These are phyloP conservation scores for Xylariaceae sp. DNA, from an alignment of 2,329 filamentous ascomycete genomes.

Conservation along the genomic window DNA sequence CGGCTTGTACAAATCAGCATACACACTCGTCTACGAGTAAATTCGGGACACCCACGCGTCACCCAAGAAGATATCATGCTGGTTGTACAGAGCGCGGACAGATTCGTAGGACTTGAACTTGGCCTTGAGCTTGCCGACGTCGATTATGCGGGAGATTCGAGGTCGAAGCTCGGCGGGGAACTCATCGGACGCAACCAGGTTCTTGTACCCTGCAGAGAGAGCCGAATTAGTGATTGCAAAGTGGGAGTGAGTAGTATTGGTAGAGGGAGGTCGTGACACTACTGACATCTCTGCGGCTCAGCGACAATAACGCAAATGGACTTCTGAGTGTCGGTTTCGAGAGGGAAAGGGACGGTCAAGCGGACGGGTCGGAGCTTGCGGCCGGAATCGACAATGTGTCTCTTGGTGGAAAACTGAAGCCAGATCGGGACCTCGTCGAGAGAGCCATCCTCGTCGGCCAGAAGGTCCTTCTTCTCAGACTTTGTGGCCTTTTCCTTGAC, in stretches of 20 bases:
- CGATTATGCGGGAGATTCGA: slow-evolving; percentile 73
- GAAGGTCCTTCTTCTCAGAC: slow-evolving; percentile 53
- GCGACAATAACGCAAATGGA: slow-evolving; percentile 81
- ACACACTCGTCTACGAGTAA: background rate
- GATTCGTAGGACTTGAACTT: slow-evolving; percentile 89
- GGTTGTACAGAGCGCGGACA: slow-evolving; percentile 73
- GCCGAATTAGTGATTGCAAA: background rate
- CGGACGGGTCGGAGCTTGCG: slow-evolving; percentile 70
- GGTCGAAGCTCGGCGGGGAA: slow-evolving; percentile 65
- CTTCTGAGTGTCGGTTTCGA: slow-evolving; percentile 55
- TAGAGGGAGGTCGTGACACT: background rate
- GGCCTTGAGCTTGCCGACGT: slow-evolving; percentile 71
- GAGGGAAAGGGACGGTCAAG: slow-evolving; percentile 71
- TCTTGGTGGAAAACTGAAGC: slow-evolving; percentile 62
- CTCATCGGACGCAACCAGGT: slow-evolving; percentile 70
- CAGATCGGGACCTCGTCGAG: slow-evolving; percentile 52
- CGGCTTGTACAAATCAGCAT: slow-evolving; percentile 36
- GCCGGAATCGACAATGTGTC: slow-evolving; percentile 65
- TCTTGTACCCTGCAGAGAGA: slow-evolving; percentile 61
- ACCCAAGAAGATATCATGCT: slow-evolving; percentile 91
- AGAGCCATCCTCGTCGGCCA: slow-evolving; percentile 44
- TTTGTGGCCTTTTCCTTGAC: slow-evolving; percentile 44
- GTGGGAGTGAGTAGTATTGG: background rate
- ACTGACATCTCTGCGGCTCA: slow-evolving; percentile 31
- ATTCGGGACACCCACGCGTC: slow-evolving; percentile 55